Evolutionary conservation across 352 stramenopile genomes (phyloP).

Genomic region (Globisporangium echinulatum): DNA sequence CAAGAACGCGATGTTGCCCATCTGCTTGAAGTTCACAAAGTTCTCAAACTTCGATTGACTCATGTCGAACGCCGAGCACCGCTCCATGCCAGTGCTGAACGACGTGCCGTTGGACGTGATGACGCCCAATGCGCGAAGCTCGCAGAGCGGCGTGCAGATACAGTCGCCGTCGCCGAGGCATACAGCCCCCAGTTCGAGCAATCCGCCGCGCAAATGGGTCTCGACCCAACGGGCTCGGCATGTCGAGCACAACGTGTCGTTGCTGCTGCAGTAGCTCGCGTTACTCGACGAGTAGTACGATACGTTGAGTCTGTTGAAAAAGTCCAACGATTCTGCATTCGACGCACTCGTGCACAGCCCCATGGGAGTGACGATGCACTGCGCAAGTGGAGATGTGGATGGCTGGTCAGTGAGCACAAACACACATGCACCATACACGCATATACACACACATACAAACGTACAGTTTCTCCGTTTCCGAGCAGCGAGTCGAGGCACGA

Average conservation of each 20-base stretch:
- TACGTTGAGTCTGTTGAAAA: background rate
- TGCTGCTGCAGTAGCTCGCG: background rate
- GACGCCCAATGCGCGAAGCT: slow-evolving; percentile 7
- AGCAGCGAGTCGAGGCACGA: slow-evolving; percentile 10
- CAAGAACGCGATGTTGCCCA: background rate
- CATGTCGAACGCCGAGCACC: no score
- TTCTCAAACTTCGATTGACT: no score
- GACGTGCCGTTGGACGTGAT: background rate
- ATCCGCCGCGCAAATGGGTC: background rate
- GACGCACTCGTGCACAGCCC: background rate
- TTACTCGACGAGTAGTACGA: background rate
- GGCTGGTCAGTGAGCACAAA: background rate
- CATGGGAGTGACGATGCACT: background rate
- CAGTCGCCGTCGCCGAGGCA: slow-evolving; percentile 27
- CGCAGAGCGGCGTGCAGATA: slow-evolving; percentile 31
- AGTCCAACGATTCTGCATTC: no score
- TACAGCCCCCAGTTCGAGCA: slow-evolving; percentile 6
- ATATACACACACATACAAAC: background rate
- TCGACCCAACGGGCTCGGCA: background rate
- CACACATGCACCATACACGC: background rate
- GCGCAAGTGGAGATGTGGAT: no score
- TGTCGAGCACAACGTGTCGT: background rate
- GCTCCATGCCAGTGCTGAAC: background rate
- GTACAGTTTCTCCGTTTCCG: background rate
- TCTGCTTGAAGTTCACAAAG: no score